Evolutionary conservation across 163 green algal genomes (phyloP), one percentile per base, ranked within the genome.

Genomic region (Smithsoniella earleae): DNA sequence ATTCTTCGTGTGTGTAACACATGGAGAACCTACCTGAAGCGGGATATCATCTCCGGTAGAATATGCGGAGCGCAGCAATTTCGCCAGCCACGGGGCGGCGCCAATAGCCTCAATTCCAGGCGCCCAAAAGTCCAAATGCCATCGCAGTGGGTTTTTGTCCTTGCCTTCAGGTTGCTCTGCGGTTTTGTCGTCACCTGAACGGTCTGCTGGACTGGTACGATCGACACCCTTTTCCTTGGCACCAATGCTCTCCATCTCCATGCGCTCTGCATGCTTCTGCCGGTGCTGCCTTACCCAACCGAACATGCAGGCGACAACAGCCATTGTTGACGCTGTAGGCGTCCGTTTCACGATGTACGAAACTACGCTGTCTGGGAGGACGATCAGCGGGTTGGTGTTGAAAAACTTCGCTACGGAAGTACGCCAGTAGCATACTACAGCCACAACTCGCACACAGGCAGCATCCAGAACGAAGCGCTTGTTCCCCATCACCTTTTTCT

Each of bases 231-330:
- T n/a, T n/a, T n/a, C n/a, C n/a, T n/a, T n/a, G n/a, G n/a, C n/a
- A n/a, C n/a, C n/a, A n/a, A n/a, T n/a, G n/a, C n/a, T n/a, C 25
- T 30, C 58, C 0, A n/a, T 16, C 58, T 69, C 8, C 4, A 69
- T n/a, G 8, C 58, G 58, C 25, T 33, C 58, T 16, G 58, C 58
- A 69, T 69, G 58, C 58, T 69, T 69, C 58, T 69, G 30, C 8
- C 18, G 58, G 25, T 69, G 58, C 58, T 4, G 22, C 6, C 58
- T 30, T 5, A 36, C 31, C 58, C 58, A 69, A 18, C 58, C 22
- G 30, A 1, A 25, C 58, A 69, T 37, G 58, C 1, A 43, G 8
- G 3, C 4, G 3, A 69, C 10, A 30, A 38, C 58, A 1, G 16
- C 20, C 58, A 30, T 25, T n/a, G 27, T 69, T 16, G n/a, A n/a